A percentile compares a stretch with the other conserved stretches of the same genome.
phyloP scores from a whole-genome alignment of 78 protist genomes.

The Dictyostelium intermedium region DNA sequence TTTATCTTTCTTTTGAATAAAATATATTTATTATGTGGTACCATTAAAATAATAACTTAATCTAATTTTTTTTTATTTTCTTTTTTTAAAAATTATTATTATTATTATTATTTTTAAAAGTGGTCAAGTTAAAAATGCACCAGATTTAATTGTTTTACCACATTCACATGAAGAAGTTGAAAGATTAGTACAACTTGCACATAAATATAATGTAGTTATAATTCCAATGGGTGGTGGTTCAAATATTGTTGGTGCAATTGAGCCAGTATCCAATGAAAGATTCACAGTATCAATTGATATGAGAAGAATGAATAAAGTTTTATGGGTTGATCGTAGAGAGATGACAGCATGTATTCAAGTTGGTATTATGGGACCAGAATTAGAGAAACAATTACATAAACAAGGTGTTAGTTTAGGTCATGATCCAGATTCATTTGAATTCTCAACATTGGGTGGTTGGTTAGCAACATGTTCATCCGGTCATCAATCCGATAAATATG shows the following conservation, averaged over 20 bases:
- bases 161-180: constrained; percentile 87
- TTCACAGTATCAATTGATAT: constrained; percentile 89
- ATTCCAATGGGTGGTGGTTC: constrained; percentile 96
- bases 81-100: not conserved
- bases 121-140: constrained; percentile 56
- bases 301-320: constrained; percentile 87
- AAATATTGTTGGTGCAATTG: constrained; percentile 83
- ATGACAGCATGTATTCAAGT: constrained; percentile 90
- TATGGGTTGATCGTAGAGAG: constrained; percentile 88
- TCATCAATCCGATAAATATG: constrained; percentile 89
- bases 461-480: constrained; percentile 92
- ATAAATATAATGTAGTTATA: constrained; percentile 79
- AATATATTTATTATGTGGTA: too few relatives aligned
- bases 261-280: constrained; percentile 81
- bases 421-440: constrained; percentile 93
- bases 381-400: constrained; percentile 76
- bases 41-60: too few relatives aligned
- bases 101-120: not conserved
- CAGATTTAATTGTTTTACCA: constrained; percentile 89
- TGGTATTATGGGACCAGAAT: constrained; percentile 90
- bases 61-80: not conserved
- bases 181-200: constrained; percentile 78
- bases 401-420: constrained; percentile 90
- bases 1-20: too few relatives aligned
- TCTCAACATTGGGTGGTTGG: constrained; percentile 95